Evolutionary conservation across 139 green algal species (phyloP).

Genomic region (Choricystis sp.): DNA sequence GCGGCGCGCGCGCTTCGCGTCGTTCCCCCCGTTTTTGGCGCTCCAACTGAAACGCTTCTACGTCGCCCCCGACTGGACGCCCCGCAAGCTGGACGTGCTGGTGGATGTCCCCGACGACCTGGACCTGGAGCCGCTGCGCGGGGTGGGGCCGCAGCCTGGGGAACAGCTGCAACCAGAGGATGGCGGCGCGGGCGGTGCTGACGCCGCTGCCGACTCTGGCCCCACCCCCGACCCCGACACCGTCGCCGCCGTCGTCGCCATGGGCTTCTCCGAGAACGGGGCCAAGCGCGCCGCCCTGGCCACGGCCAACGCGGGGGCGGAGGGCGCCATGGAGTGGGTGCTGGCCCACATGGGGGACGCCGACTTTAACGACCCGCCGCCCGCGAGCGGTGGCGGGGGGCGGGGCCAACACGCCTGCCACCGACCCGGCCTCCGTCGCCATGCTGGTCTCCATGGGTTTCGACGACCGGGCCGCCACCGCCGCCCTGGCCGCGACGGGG

Average conservation of each 20-base stretch:
- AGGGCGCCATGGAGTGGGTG: slow-evolving; percentile 83
- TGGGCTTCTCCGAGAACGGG: slow-evolving; percentile 80
- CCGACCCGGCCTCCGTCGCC: slow-evolving; percentile 30
- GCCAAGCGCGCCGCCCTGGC: slow-evolving; percentile 56
- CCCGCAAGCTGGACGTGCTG: slow-evolving; percentile 74
- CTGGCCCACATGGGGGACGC: slow-evolving; percentile 82
- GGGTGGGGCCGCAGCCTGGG: slow-evolving; percentile 34
- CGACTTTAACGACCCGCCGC: slow-evolving; percentile 67
- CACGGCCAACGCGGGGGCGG: slow-evolving; percentile 26
- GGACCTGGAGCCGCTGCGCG: slow-evolving; percentile 58
- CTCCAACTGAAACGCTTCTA: slow-evolving; percentile 70
- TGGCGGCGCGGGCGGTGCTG: background rate
- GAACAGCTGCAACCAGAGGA: slow-evolving; percentile 68
- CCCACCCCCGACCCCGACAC: slow-evolving; percentile 17
- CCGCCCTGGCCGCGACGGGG: slow-evolving; percentile 40
- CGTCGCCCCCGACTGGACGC: slow-evolving; percentile 57
- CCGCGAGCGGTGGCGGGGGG: background rate
- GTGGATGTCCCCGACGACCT: slow-evolving; percentile 70
- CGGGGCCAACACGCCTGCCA: slow-evolving; percentile 1
- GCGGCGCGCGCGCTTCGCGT: slow-evolving; percentile 46
- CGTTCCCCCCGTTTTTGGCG: slow-evolving; percentile 80
- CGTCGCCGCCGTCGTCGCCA: slow-evolving; percentile 44
- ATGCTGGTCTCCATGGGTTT: slow-evolving; percentile 78
- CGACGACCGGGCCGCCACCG: slow-evolving; percentile 22
- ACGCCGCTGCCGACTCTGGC: background rate